Base-by-base conservation (phyloP, 257 asterid species). In the Salvia miltiorrhiza region DNA sequence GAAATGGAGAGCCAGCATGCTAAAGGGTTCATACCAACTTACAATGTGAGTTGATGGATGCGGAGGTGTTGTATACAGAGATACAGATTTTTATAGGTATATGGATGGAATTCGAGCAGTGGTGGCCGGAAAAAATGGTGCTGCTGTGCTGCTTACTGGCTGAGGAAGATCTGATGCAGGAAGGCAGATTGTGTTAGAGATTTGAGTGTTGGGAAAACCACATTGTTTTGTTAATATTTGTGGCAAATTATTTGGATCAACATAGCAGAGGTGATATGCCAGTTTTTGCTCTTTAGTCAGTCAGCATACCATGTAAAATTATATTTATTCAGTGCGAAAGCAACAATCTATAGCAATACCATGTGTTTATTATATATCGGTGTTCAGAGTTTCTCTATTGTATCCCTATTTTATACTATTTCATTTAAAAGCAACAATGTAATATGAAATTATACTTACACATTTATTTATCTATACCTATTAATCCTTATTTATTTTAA, bases 1-100 rank as follows among this genome's bases (percentile, higher is more conserved):
- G 99, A 94, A 82, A 87, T 94, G 97, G 99, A 94, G 82, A 91
- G 97, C 85, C 99, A 91, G 55, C 99, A 94, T 59, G 97, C 99
- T 53, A 94, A 94, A 82, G 97, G 99, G 74, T 86, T 85, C 72
- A 85, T 89, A 63, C 98, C 98, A 2, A 79, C 89, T 19, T 86
- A 88, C 80, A 81, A 73, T 30, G 81, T 86, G 37, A 87, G 73
- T 68, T 88, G 88, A 88, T 75, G 57, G 7, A 7, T 47, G 24
- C 23, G 23, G 17, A 32, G 48, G 65, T 57, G 56, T 24, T 67
- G 39, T 68, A 45, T 26, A 49, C 35, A 59, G 50, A 57, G 7
- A 53, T 11, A 55, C 35, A 11, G 49, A 44, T 23, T 28, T 78
- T 43, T 16, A 16, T 20, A 47, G 37, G 17, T n/a, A n/a, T 3